Evolutionary conservation across 108 stramenopile genomes (phyloP).

Genomic region (Conticribra weissflogii): DNA sequence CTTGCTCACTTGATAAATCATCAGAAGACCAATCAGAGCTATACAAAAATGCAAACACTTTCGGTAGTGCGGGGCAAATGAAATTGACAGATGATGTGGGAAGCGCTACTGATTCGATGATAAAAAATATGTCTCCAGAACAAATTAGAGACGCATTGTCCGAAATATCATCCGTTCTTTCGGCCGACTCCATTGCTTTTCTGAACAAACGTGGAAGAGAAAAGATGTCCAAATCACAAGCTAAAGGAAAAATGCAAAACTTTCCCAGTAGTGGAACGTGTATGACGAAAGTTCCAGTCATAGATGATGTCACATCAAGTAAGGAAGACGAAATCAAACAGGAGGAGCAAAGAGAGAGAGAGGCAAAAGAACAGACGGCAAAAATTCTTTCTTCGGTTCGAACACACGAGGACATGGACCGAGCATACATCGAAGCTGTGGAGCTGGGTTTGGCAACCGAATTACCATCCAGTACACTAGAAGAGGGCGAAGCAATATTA

Average conservation of each 20-base stretch:
- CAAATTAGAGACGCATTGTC: slow-evolving; percentile 64
- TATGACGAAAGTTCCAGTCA: slow-evolving; percentile 1
- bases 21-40: no score
- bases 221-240: slow-evolving; percentile 23
- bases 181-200: slow-evolving; percentile 72
- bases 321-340: slow-evolving; percentile 26
- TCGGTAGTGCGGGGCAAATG: no score
- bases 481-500: background rate
- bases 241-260: slow-evolving; percentile 10
- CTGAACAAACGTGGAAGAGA: slow-evolving; percentile 52
- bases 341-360: slow-evolving; percentile 33
- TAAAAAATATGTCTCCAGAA: slow-evolving; percentile 67
- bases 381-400: slow-evolving; percentile 62
- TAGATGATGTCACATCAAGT: background rate
- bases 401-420: slow-evolving; percentile 82
- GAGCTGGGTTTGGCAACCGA: slow-evolving; percentile 35
- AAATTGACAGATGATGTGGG: slow-evolving; percentile 9
- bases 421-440: slow-evolving; percentile 56
- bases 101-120: slow-evolving; percentile 57
- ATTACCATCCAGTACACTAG: slow-evolving; percentile 33
- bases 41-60: no score
- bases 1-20: no score
- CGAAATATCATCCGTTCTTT: slow-evolving; percentile 64
- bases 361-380: slow-evolving; percentile 66
- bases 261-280: no score